These are phyloP conservation scores for Cercospora zeae-maydis DNA, from an alignment of 2,329 filamentous ascomycete genomes.

Conservation along the genomic window DNA sequence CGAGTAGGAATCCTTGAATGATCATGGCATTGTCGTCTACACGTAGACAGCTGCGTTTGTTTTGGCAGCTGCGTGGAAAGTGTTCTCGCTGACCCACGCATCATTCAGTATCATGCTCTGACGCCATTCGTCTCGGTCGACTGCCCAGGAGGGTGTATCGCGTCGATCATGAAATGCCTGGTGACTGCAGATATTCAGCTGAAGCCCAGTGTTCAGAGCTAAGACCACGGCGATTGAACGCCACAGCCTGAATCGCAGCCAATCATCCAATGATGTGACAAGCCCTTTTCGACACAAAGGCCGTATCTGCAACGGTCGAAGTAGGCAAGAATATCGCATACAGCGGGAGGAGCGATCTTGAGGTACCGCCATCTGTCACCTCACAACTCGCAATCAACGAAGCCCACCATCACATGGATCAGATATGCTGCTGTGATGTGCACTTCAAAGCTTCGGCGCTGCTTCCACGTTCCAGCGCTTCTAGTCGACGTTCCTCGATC, in stretches of 20 bases:
- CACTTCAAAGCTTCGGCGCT: too few species aligned
- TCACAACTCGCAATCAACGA: too few species aligned
- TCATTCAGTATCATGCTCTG: not conserved
- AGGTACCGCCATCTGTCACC: too few species aligned
- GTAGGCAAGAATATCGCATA: not conserved
- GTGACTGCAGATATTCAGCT: not conserved
- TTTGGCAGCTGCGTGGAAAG: not conserved
- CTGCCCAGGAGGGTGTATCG: not conserved
- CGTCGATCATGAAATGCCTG: not conserved
- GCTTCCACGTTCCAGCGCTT: too few species aligned
- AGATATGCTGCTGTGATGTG: too few species aligned
- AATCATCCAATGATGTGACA: not conserved
- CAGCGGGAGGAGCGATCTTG: too few species aligned
- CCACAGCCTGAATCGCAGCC: not conserved
- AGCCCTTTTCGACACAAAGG: not conserved
- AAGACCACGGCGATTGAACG: not conserved
- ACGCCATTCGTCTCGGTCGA: not conserved
- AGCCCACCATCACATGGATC: too few species aligned
- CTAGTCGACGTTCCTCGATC: too few species aligned
- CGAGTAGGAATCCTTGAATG: not conserved
- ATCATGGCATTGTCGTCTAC: not conserved
- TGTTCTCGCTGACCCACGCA: not conserved
- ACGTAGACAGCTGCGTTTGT: not conserved
- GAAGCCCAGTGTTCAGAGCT: not conserved
- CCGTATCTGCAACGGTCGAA: not conserved